Evolutionary conservation across 768 basidiomycete species (phyloP), one percentile per base, ranked within the genome.

Genomic region (Leccinellum rugosiceps): DNA sequence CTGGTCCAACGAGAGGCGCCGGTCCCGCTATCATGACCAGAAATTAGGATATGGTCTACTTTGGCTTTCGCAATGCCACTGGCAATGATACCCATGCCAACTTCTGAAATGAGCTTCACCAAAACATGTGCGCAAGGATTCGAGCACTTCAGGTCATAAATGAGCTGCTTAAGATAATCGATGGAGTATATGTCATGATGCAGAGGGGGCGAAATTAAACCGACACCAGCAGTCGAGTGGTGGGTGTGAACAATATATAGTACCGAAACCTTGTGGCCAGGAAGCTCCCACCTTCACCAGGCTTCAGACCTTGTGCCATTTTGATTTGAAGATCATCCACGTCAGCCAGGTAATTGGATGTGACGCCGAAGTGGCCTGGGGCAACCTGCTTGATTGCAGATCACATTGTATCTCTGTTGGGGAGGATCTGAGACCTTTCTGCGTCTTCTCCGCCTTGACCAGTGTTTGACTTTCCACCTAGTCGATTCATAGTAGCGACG

Each of bases 221-320:
- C 96, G 63, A 99, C 97, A 57, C 96, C 97, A 45, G 97, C 88
- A 26, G 97, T 98, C 19, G 96, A 98, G 77, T 99, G 97, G 63
- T 96, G 93, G 50, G 97, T 99, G 62, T 95, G 88, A 63, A 94
- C 97, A 70, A n/a, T n/a, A n/a, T n/a, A 99, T 99, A 31, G 94
- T 90, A 19, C 78, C 15, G 94, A 97, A 21, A 99, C 97, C 72
- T 99, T 99, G 80, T 98, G 93, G 26, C 97, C 96, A 9, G 97
- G 96, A 55, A 99, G 82, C 75, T 98, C 97, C 97, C 97, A 59
- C 97, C 97, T 75, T 99, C 97, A 21, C 97, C 97, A n/a, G 97
- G 97, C 76, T 99, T 99, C 10, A 96, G 97, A 44, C 97, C 97
- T 73, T 99, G 97, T 9, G 97, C 97, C 96, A 99, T 99, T 77